phyloP scores from a whole-genome alignment of 805 yeast species.

The Scheffersomyces stipitis region DNA sequence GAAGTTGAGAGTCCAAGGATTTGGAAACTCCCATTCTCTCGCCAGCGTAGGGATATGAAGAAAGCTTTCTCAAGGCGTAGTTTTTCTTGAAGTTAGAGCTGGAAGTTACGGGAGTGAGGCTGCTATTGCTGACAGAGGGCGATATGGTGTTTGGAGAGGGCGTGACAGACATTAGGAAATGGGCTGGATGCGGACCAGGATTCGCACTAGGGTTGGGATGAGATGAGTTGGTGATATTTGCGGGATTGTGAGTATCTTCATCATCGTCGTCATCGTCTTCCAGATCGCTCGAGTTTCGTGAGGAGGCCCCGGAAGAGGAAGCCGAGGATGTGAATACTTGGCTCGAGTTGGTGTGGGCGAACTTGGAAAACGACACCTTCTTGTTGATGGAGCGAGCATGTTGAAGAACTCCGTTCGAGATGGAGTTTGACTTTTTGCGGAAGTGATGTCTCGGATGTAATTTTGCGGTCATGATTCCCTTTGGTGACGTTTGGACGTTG shows the following conservation, averaged over 20 bases:
- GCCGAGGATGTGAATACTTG: constrained; percentile 9
- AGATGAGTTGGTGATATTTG: neutral
- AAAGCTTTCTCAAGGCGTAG: constrained; percentile 12
- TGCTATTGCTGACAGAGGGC: constrained; percentile 3
- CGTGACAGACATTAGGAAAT: constrained; percentile 6
- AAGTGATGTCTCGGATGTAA: no score
- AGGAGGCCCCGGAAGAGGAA: constrained; percentile 8
- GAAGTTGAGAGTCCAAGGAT: constrained; percentile 12
- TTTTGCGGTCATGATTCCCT: no score
- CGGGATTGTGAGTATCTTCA: constrained; percentile 1
- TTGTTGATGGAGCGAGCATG: constrained; percentile 18
- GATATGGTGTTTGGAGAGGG: constrained; percentile 8
- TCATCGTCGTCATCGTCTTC: constrained; percentile 3
- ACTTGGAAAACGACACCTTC: constrained; percentile 18
- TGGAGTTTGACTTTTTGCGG: constrained; percentile 18
- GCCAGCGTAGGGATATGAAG: constrained; percentile 10
- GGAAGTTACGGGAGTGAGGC: constrained; percentile 1
- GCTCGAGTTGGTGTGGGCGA: constrained; percentile 8
- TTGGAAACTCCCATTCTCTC: constrained; percentile 8
- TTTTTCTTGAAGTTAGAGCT: constrained; percentile 13
- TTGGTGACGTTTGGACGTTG: constrained; percentile 1
- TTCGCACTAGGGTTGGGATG: neutral
- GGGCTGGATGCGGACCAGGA: neutral
- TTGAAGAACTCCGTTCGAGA: constrained; percentile 23
- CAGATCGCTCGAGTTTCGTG: constrained; percentile 12